Evolutionary conservation across 23 red algal species (phyloP), one percentile per base, ranked within the genome.

Genomic region (Porphyridium purpureum): DNA sequence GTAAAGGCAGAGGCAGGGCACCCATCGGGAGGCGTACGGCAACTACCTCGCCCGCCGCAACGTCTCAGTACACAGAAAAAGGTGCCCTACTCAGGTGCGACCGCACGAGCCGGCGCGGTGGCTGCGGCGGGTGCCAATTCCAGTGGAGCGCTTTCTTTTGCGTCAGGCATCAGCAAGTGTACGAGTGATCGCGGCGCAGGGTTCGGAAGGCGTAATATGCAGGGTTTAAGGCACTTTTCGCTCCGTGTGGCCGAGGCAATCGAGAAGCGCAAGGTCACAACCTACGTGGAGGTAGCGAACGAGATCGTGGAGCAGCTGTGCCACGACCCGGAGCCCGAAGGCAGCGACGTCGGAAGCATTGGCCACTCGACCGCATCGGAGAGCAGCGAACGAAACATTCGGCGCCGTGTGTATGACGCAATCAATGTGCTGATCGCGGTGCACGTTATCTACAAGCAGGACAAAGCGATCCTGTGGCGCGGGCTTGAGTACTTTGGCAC

Each of bases 381-480:
- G 20, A 46, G 24, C 47, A 21, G 52, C n/a, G 66, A 72, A 21
- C 46, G 86, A 42, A 98, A 98, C 59, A 80, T 98, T 40, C 72
- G 90, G 8, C 63, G 90, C 9, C 68, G 90, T 24, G 90, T 98
- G 7, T 98, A 98, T 26, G 90, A 98, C 62, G 75, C 80, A 15
- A 54, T 98, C 7, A 98, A 98, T 52, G 90, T 98, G 1, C 62
- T 98, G 26, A 84, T 83, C 62, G 90, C 90, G 4, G 86, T 98
- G 60, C 69, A 76, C 25, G 76, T 98, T 7, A 76, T 98, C 24
- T 60, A 55, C 50, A 98, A 98, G 54, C 62, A 82, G 17, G 70
- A 79, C 46, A 83, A 83, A 60, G 29, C 58, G 11, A 85, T 98
- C 42, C 54, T 46, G 24, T 98, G 90, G 90, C 70, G 64, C 30